These are phyloP conservation scores for Botrytis porri DNA, from an alignment of 2,329 filamentous ascomycete species.

Conservation along the genomic window DNA sequence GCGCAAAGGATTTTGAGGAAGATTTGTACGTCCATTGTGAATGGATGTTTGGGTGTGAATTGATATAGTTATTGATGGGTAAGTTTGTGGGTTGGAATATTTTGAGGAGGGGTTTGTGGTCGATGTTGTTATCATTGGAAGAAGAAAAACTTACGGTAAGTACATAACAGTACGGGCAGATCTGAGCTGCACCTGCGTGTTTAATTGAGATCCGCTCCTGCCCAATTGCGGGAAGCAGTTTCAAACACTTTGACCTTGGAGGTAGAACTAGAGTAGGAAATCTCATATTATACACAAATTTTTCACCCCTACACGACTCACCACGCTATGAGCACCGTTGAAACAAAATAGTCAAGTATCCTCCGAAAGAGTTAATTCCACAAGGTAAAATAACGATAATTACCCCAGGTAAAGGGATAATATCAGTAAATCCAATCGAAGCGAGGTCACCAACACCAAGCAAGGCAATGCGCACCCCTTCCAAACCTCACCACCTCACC, in stretches of 20 bases:
- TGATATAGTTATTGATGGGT: neutral
- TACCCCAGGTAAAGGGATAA: neutral
- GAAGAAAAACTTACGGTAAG: neutral
- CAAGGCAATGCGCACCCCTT: neutral
- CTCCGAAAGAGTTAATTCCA: neutral
- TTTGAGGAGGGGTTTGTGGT: neutral
- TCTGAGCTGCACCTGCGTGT: neutral
- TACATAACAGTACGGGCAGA: neutral
- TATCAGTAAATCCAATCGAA: neutral
- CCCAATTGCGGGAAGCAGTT: neutral
- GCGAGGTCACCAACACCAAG: slow-evolving; percentile 3
- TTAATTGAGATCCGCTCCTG: neutral
- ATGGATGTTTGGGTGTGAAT: neutral
- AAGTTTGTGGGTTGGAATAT: neutral
- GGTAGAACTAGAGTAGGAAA: neutral
- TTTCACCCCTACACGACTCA: neutral
- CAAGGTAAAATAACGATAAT: neutral
- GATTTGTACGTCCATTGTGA: neutral
- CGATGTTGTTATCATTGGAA: neutral
- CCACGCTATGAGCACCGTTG: neutral
- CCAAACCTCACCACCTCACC: slow-evolving; percentile 3
- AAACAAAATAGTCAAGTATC: neutral
- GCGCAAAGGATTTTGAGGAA: neutral
- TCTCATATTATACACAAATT: neutral
- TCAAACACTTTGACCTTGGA: neutral